Percentiles rank a stretch among this genome's conserved stretches.
Conservation (phyloP, 495 filamentous ascomycete species). For the Penicillium antarcticum region DNA sequence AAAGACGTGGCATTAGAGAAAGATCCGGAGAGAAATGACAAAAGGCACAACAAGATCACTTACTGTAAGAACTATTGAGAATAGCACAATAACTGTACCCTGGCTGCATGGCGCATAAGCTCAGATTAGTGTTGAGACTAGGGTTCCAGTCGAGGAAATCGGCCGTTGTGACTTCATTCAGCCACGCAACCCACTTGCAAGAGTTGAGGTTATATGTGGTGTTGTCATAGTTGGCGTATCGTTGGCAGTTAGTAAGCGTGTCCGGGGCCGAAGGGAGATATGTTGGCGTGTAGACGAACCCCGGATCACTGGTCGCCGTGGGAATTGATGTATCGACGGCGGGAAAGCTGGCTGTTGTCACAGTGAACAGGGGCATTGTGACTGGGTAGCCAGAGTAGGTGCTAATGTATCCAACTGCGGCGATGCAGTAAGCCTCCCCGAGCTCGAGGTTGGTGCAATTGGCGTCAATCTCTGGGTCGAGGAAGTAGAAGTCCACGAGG, state of each 20-base stretch:
- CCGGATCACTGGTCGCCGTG: background rate
- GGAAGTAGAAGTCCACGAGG: constrained; percentile 11
- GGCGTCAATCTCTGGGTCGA: constrained; percentile 12
- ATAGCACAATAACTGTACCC: constrained; percentile 10
- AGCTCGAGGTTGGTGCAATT: constrained; percentile 18
- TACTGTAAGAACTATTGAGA: too few relatives aligned
- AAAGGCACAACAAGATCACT: too few relatives aligned
- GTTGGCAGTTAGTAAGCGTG: background rate
- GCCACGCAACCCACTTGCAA: background rate
- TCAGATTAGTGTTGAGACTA: background rate
- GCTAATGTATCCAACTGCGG: constrained; percentile 15
- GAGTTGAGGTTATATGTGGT: background rate
- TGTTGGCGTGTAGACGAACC: background rate
- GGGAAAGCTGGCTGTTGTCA: background rate
- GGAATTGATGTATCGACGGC: background rate
- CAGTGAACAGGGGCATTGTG: background rate
- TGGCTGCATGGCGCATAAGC: constrained; percentile 2
- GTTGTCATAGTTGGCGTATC: constrained; percentile 3
- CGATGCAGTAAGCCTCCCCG: constrained; percentile 15
- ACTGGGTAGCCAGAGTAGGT: constrained; percentile 12
- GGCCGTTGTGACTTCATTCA: background rate
- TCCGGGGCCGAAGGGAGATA: constrained; percentile 7
- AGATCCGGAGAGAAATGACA: too few relatives aligned
- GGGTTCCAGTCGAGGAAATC: constrained; percentile 10
- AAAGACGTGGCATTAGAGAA: too few relatives aligned